phyloP scores from a whole-genome alignment of 2,329 filamentous ascomycete species.

The Colletotrichum orbiculare region DNA sequence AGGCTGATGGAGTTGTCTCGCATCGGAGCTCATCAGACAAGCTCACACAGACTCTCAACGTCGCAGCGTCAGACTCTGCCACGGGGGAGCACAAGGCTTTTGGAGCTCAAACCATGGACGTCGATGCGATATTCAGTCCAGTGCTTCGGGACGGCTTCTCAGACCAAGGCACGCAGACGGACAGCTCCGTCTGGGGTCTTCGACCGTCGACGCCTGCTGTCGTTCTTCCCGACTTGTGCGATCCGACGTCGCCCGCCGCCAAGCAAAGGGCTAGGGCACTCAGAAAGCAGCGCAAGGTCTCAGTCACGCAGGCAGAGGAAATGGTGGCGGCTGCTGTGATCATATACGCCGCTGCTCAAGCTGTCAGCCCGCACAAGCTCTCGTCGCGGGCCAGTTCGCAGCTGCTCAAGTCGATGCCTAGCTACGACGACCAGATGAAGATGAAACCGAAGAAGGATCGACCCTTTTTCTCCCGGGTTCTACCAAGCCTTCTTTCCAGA shows the following conservation, averaged over 20 bases:
- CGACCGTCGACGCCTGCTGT: constrained; percentile 60
- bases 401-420: constrained; percentile 42
- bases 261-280: constrained; percentile 56
- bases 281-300: constrained; percentile 56
- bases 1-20: constrained; percentile 1
- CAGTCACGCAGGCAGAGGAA: constrained; percentile 61
- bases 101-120: background rate
- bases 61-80: background rate
- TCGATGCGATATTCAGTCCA: constrained; percentile 19
- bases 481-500: constrained; percentile 39
- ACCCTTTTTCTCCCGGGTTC: constrained; percentile 47
- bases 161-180: constrained; percentile 35
- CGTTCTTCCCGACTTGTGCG: constrained; percentile 55
- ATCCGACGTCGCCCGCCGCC: constrained; percentile 51
- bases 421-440: constrained; percentile 42
- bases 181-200: constrained; percentile 43
- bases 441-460: constrained; percentile 40
- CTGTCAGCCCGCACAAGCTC: constrained; percentile 55
- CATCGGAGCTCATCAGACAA: constrained; percentile 33
- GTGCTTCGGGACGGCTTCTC: constrained; percentile 17
- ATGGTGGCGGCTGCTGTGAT: constrained; percentile 65
- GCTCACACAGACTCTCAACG: constrained; percentile 32
- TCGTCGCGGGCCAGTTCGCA: constrained; percentile 33
- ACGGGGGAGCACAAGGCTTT: background rate
- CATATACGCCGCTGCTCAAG: constrained; percentile 63